Evolutionary conservation across 345 rosid species (phyloP), one percentile per base, ranked within the genome.

Genomic region (Syzygium aromaticum): DNA sequence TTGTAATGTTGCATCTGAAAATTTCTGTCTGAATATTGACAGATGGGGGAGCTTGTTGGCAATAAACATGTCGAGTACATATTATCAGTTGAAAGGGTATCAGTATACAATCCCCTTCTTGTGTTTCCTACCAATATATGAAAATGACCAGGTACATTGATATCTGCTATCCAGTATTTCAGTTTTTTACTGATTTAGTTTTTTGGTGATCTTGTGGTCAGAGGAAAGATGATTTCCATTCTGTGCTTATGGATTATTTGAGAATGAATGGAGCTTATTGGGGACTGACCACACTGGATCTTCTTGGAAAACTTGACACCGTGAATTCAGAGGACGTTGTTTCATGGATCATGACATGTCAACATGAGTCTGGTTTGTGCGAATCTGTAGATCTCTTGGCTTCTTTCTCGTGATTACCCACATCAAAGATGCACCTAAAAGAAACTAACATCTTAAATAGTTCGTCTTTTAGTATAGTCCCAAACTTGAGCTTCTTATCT

Each of bases 201-300:
- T 87, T 61, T 56, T 53, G 52, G 67, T 87, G 63, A 67, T 83
- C 85, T 13, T 87, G 49, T 89, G 22, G 28, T 77, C 87, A 96
- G 98, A 95, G 89, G 85, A 96, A 95, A 80, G 99, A 95, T 85
- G 94, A 95, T 90, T 93, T 96, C 88, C 95, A 95, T 91, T 95
- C 97, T 54, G 98, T 95, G 73, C 96, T 98, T 86, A 94, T 95
- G 99, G 99, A 96, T 77, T 97, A 95, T 94, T 92, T 98, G 52
- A 92, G 97, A 93, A 87, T 96, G 95, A 96, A 92, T 86, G 99
- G 99, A 85, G 99, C 94, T 3, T 95, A 96, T 85, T 98, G 99
- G 99, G 99, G 99, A 88, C 90, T 98, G 87, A 91, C 94, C 56
- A 90, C 99, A 84, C 90, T 98, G 27, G 98, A 93, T 88, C 91